Base-by-base conservation (phyloP, 805 yeast species). In the Hemisphaericaspora nanyangensis region DNA sequence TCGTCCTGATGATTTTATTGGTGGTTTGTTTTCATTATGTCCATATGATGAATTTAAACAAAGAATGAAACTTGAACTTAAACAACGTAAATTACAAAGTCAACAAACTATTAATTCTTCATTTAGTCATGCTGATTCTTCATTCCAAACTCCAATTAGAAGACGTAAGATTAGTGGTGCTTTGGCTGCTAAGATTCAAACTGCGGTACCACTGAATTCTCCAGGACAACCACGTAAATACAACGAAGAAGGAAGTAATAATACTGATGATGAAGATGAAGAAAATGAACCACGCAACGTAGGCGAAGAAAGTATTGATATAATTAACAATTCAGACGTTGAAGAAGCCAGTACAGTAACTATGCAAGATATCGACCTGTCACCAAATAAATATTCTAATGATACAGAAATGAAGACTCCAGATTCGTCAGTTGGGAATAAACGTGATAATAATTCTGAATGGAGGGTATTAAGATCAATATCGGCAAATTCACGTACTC, bases 161-260 rank as follows among this genome's bases (percentile, higher is more conserved):
- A 74, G 87, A 55, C 52, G 74, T 40, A 74, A 82, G 50, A 77
- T 79, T 42, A 70, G 80, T 47, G 85, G 90, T 4, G 80, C 86
- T 0, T 77, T 79, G 40, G 77, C 84, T 26, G 76, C 81, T 37
- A 79, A 82, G 50, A 75, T 78, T 24, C 84, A 77, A 51, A 76
- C 80, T 28, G 93, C 93, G 0, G 89, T 93, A 15, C 99, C 98
- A 5, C 76, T 77, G 48, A 87, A 87, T 36, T 87, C 96, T 2
- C 99, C 99, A 0, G 99, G 98, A 2, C 99, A 93, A 62, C 99
- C 99, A 29, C 77, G 97, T 55, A 91, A 91, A 53, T 65, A 65
- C 47, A 60, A 65, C 27, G 66, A 71, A 3, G 59, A 68, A 5
- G 56, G 46, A 18, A 50, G 55, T 7, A n/a, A n/a, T n/a, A n/a